A percentile compares a stretch with the other conserved stretches of the same genome.
These are phyloP conservation scores for Betula pendula DNA, from an alignment of 306 rosid genomes.

Conservation along the genomic window DNA sequence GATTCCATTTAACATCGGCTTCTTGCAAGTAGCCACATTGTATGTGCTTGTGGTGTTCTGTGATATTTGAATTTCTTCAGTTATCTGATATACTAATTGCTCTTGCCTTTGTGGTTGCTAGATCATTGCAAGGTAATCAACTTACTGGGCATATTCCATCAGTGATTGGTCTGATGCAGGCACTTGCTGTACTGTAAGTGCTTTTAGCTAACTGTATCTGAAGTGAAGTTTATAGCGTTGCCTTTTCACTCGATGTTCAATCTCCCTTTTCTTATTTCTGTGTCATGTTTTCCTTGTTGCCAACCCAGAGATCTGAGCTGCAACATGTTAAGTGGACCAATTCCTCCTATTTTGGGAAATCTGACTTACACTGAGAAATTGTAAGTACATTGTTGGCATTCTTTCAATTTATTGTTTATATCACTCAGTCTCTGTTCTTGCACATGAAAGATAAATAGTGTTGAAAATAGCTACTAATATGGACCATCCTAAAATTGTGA, in stretches of 20 bases:
- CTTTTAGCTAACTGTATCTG: constrained; percentile 7
- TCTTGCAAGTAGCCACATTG: constrained; percentile 90
- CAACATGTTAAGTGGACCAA: constrained; percentile 74
- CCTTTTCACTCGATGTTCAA: not conserved
- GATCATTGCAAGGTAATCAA: constrained; percentile 90
- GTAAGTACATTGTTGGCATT: constrained; percentile 46
- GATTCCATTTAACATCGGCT: constrained; percentile 88
- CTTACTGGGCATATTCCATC: constrained; percentile 87
- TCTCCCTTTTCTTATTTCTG: not conserved
- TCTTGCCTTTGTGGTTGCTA: constrained; percentile 32
- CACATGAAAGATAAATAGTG: not conserved
- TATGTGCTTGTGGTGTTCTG: constrained; percentile 32
- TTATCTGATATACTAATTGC: constrained; percentile 11
- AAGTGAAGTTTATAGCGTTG: constrained; percentile 7
- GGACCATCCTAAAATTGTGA: not conserved
- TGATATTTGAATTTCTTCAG: not conserved
- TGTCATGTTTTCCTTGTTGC: not conserved
- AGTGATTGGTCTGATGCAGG: constrained; percentile 97
- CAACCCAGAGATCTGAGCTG: constrained; percentile 81
- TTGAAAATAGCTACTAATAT: not conserved
- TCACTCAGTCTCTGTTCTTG: not conserved
- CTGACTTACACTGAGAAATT: constrained; percentile 86
- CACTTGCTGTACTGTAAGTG: constrained; percentile 95
- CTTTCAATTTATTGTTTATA: not conserved
- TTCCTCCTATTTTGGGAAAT: constrained; percentile 91